Percentiles rank a stretch among this genome's conserved stretches.
These are phyloP conservation scores for Phialophora expanda DNA, from an alignment of 2,329 filamentous ascomycete species.

Conservation along the genomic window DNA sequence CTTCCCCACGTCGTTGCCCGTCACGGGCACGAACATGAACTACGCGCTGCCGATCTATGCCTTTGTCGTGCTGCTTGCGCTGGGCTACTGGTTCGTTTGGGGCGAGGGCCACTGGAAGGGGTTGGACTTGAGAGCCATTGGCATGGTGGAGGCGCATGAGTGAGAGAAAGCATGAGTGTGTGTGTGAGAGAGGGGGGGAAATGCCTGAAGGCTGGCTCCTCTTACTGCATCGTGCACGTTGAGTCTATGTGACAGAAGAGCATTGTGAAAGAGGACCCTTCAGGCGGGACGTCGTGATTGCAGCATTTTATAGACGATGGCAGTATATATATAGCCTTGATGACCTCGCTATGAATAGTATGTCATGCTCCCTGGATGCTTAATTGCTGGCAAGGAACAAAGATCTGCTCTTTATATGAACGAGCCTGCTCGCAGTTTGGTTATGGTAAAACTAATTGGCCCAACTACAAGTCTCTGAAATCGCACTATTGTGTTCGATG, in stretches of 20 bases:
- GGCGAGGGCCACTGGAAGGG: conserved; percentile 33
- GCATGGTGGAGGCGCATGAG: conserved; percentile 28
- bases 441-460: not conserved
- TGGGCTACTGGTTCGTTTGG: conserved; percentile 36
- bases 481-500: not conserved
- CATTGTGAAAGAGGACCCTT: not conserved
- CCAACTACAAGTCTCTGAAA: not conserved
- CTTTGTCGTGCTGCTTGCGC: conserved; percentile 34
- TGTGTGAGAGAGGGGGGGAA: no score
- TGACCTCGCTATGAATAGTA: not conserved
- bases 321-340: not conserved
- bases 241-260: no score
- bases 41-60: conserved; percentile 46
- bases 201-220: no score
- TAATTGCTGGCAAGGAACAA: not conserved
- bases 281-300: not conserved
- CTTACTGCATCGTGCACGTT: no score
- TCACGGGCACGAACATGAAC: conserved; percentile 48
- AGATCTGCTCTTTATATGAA: not conserved
- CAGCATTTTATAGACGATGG: not conserved
- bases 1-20: conserved; percentile 45
- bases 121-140: conserved; percentile 28
- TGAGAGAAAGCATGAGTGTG: not conserved
- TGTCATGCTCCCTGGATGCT: not conserved
- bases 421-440: no score